A percentile compares a stretch with the other conserved stretches of the same genome.
Evolutionary conservation across 2,329 filamentous ascomycete genomes (phyloP).

Genomic region (Colletotrichum coccodes): DNA sequence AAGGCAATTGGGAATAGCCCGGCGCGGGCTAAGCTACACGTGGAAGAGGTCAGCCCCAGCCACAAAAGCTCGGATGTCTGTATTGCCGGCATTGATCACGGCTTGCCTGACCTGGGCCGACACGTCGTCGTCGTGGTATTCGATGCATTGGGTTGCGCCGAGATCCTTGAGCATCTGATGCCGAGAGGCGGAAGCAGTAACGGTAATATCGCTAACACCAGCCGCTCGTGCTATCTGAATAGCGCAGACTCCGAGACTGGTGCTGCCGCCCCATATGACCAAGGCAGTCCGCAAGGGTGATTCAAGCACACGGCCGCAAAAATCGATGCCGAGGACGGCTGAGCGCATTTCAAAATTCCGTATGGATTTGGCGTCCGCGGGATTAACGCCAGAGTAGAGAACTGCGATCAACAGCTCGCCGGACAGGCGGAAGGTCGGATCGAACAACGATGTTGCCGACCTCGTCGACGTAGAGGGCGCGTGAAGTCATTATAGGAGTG

Average conservation of each 20-base stretch:
- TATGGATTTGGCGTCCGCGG: background rate
- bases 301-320: background rate
- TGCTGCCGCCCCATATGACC: background rate
- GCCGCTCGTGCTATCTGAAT: background rate
- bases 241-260: background rate
- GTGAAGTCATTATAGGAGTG: too few relatives aligned
- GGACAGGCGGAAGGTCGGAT: background rate
- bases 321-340: background rate
- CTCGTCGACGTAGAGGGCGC: background rate
- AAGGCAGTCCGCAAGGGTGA: background rate
- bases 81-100: background rate
- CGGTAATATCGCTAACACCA: background rate
- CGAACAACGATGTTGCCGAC: background rate
- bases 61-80: too few relatives aligned
- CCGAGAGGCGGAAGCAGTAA: background rate
- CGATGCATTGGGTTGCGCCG: background rate
- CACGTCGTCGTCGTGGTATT: background rate
- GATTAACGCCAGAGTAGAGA: slow-evolving; percentile 9
- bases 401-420: background rate
- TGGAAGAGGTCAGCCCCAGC: too few relatives aligned
- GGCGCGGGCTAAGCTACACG: too few relatives aligned
- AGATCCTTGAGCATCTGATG: background rate
- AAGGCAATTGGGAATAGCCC: too few relatives aligned
- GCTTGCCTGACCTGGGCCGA: background rate
- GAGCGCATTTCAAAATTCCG: background rate